Base-by-base conservation (phyloP, 768 basidiomycete species). In the Psilocybe sp. region DNA sequence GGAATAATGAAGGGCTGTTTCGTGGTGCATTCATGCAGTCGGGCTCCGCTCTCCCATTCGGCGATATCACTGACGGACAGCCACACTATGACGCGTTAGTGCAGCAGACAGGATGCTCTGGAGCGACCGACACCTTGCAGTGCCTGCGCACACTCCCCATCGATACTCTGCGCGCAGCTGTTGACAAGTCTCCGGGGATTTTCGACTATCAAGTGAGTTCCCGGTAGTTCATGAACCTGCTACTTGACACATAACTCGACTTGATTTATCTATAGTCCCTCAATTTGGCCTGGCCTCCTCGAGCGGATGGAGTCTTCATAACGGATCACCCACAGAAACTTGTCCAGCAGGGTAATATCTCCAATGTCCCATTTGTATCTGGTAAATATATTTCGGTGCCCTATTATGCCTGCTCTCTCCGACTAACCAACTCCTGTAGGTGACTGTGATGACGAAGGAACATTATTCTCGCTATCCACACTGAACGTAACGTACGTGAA, bases 251-350 rank as follows among this genome's bases (percentile, higher is more conserved):
- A 5, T 28, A 28, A 7, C n/a, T 5, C 16, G 11, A 48, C 28
- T 23, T 3, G 34, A 10, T 28, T 11, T 34, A 37, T 5, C 15
- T 18, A 9, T 34, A 79, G 77, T 70, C 75, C 2, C 59, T 77
- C 41, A 61, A 59, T 20, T 60, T 78, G 28, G 69, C 78, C 0
- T 84, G 75, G 77, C 59, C 71, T 5, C 79, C 79, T 23, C 69
- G 76, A 3, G 64, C 71, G 2, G 81, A 83, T 54, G 80, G 79
- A 0, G 57, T 67, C 0, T 77, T 82, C 55, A 49, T 83, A 12
- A 69, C 71, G 1, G 76, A 74, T 32, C 53, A 72, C 39, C 76
- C 78, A 3, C 69, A 72, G 58, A 57, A 65, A 15, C 67, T 80
- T 4, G 69, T 81, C 4, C 59, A 68, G 40, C 51, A 74, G 18